Evolutionary conservation across 163 green algal species (phyloP).

Genomic region (Chlorella variabilis): DNA sequence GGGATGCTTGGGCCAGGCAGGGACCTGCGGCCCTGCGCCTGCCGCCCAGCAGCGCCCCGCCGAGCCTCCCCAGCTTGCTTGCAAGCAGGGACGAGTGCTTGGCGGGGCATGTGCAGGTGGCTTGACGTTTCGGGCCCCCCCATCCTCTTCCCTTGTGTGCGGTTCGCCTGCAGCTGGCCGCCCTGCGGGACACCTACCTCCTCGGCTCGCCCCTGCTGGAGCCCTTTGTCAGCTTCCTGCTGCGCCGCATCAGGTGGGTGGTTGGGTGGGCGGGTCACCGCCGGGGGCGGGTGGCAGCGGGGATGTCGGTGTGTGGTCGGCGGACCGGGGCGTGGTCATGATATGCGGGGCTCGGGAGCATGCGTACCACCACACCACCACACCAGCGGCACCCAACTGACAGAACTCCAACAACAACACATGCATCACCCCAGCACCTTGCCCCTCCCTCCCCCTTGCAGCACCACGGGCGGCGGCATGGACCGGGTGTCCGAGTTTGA

Average conservation of each 20-base stretch:
- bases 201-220: constrained; percentile 48
- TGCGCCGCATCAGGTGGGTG: constrained; percentile 37
- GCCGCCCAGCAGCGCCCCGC: too few relatives aligned
- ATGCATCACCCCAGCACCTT: neutral
- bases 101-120: too few relatives aligned
- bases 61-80: too few relatives aligned
- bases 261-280: constrained; percentile 32
- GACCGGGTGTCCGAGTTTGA: constrained; percentile 52
- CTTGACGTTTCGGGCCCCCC: too few relatives aligned
- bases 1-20: neutral
- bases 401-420: constrained; percentile 7
- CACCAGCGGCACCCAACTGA: too few relatives aligned
- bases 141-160: too few relatives aligned
- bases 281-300: neutral
- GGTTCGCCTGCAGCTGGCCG: constrained; percentile 41
- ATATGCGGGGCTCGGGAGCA: too few relatives aligned
- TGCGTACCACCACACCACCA: too few relatives aligned
- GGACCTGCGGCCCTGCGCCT: too few relatives aligned
- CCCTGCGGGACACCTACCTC: constrained; percentile 59
- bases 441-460: neutral
- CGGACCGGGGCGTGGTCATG: too few relatives aligned
- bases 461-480: constrained; percentile 17
- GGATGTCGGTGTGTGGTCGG: too few relatives aligned
- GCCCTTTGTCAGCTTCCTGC: constrained; percentile 50
- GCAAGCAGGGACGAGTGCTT: too few relatives aligned